Evolutionary conservation across 108 stramenopile species (phyloP).

Genomic region (Skeletonema marinoi): DNA sequence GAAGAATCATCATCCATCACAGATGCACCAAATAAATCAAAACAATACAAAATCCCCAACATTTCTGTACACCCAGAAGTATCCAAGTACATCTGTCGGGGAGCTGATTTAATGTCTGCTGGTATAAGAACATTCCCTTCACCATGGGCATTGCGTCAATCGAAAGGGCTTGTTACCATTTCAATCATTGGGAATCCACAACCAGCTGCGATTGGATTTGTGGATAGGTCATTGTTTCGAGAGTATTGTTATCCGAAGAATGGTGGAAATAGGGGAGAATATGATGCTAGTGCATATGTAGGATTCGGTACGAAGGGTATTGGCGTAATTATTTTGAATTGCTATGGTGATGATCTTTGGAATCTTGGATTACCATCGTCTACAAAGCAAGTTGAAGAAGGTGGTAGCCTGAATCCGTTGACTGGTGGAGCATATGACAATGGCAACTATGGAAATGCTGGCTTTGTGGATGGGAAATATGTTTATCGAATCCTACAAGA

Average conservation of each 20-base stretch:
- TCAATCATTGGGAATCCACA: conserved; percentile 69
- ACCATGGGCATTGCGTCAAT: conserved; percentile 34
- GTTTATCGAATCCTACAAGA: conserved; percentile 42
- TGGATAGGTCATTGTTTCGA: conserved; percentile 35
- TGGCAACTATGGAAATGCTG: conserved; percentile 82
- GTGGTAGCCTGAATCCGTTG: conserved; percentile 28
- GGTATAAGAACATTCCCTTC: conserved; percentile 66
- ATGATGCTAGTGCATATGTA: conserved; percentile 14
- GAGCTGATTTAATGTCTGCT: conserved; percentile 83
- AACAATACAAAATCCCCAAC: conserved; percentile 29
- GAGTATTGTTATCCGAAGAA: conserved; percentile 42
- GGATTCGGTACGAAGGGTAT: conserved; percentile 69
- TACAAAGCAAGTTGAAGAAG: neutral
- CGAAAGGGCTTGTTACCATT: conserved; percentile 56
- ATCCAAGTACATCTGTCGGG: conserved; percentile 82
- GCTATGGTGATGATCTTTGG: conserved; percentile 90
- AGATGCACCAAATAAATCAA: conserved; percentile 30
- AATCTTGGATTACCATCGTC: conserved; percentile 30
- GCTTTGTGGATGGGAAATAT: conserved; percentile 66
- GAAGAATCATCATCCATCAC: neutral
- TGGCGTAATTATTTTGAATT: conserved; percentile 65
- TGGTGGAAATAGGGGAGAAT: neutral
- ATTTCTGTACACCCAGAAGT: conserved; percentile 45
- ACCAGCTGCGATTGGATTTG: conserved; percentile 71
- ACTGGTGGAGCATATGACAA: conserved; percentile 62